A percentile compares a stretch with the other conserved stretches of the same genome.
phyloP scores from a whole-genome alignment of 768 basidiomycete species.

The Tricholomella constricta region DNA sequence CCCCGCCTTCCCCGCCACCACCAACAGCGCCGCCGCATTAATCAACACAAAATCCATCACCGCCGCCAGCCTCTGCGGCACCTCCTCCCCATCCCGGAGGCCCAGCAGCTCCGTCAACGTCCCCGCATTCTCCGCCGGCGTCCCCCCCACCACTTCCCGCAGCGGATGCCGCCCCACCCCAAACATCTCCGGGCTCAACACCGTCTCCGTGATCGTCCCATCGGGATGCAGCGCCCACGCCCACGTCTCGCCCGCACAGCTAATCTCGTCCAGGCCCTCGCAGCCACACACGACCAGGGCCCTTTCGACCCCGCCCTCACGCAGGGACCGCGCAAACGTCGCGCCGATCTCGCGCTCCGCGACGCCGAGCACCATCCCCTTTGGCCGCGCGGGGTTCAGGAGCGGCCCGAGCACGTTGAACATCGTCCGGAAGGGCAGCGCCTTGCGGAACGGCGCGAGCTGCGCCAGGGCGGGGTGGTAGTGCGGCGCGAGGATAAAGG shows the following conservation, averaged over 20 bases:
- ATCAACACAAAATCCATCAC: constrained; percentile 86
- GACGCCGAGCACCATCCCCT: constrained; percentile 90
- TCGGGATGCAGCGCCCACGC: constrained; percentile 77
- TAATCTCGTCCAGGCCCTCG: constrained; percentile 93
- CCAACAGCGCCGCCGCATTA: constrained; percentile 86
- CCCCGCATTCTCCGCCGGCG: constrained; percentile 77
- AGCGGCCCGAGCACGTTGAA: constrained; percentile 95
- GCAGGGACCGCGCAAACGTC: constrained; percentile 77
- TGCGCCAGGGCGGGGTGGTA: constrained; percentile 87
- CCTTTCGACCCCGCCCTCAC: constrained; percentile 74
- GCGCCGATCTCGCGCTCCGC: constrained; percentile 78
- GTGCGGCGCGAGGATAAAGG: constrained; percentile 91
- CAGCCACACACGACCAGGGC: constrained; percentile 93
- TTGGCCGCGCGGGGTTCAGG: constrained; percentile 86
- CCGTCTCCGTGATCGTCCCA: constrained; percentile 61
- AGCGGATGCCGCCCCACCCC: constrained; percentile 76
- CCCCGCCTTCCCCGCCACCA: constrained; percentile 75
- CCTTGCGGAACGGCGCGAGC: constrained; percentile 81
- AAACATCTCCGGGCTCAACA: constrained; percentile 72
- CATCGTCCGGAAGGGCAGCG: constrained; percentile 92
- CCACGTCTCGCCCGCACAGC: constrained; percentile 86
- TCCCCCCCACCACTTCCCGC: constrained; percentile 65
- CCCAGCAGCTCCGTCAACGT: constrained; percentile 58
- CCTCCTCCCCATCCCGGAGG: constrained; percentile 55
- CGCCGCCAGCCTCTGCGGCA: constrained; percentile 58